Percentiles rank a stretch among this genome's conserved stretches.
Evolutionary conservation across 2,329 filamentous ascomycete genomes (phyloP).

Genomic region (Trichophyton equinum): DNA sequence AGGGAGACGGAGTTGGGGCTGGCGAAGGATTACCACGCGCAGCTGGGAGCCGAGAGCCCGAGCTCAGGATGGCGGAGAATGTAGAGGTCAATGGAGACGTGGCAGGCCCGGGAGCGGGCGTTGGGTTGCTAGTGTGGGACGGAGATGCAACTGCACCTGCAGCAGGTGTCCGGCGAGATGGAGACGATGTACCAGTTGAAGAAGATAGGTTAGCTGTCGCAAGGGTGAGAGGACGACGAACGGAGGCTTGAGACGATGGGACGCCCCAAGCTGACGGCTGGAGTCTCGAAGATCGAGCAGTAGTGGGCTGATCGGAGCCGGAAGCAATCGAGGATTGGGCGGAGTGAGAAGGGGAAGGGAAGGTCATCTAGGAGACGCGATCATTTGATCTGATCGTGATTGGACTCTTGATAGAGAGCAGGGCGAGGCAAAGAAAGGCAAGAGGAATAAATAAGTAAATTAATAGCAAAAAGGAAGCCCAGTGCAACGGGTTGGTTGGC

Average conservation of each 20-base stretch:
- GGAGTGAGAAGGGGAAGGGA: constrained; percentile 41
- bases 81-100: constrained; percentile 41
- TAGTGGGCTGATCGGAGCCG: constrained; percentile 37
- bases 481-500: not conserved
- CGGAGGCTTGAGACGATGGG: constrained; percentile 41
- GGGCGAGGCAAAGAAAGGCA: too few species aligned
- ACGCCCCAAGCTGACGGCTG: constrained; percentile 47
- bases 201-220: constrained; percentile 40
- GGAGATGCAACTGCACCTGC: constrained; percentile 15
- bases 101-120: constrained; percentile 34
- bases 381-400: constrained; percentile 36
- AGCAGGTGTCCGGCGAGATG: constrained; percentile 30
- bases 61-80: constrained; percentile 42
- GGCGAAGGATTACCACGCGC: constrained; percentile 42
- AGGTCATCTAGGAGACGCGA: constrained; percentile 45
- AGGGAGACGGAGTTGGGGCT: constrained; percentile 43
- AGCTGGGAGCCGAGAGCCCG: constrained; percentile 38
- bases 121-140: constrained; percentile 39
- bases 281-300: constrained; percentile 31
- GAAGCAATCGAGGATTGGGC: constrained; percentile 41
- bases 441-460: too few species aligned
- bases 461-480: too few species aligned
- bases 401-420: constrained; percentile 1
- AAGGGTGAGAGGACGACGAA: constrained; percentile 45
- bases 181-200: constrained; percentile 29